Evolutionary conservation across 2,329 filamentous ascomycete species (phyloP).

Genomic region (Phyllosticta citribraziliensis): DNA sequence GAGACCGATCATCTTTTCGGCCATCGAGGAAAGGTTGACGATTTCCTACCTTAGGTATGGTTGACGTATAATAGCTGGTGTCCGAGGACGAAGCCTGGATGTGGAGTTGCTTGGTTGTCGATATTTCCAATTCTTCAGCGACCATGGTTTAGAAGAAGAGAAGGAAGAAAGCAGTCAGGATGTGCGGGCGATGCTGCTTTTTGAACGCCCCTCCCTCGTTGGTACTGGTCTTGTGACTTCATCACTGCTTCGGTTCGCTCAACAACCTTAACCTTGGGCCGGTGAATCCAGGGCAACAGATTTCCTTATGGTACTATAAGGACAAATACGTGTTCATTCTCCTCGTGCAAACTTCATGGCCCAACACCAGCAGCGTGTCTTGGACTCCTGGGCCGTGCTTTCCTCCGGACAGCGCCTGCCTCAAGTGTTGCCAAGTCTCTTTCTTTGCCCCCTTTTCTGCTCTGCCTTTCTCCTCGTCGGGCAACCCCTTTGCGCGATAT

Average conservation of each 20-base stretch:
- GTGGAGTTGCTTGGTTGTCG: too few species aligned
- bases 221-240: too few species aligned
- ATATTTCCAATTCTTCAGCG: too few species aligned
- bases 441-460: conserved; percentile 15
- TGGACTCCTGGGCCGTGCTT: conserved; percentile 25
- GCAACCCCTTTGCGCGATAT: not conserved
- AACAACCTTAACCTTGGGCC: not conserved
- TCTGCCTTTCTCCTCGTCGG: not conserved
- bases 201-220: too few species aligned
- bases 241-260: not conserved
- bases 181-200: too few species aligned
- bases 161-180: too few species aligned
- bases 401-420: conserved; percentile 21
- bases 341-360: conserved; percentile 14
- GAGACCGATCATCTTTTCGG: too few species aligned
- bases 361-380: conserved; percentile 26
- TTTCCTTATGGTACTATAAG: not conserved
- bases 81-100: too few species aligned
- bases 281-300: not conserved
- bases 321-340: conserved; percentile 3
- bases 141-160: too few species aligned
- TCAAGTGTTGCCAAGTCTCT: conserved; percentile 25
- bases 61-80: too few species aligned
- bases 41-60: too few species aligned
- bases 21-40: too few species aligned